phyloP scores from a whole-genome alignment of 305 asterid species.

The Solanum aculeatissimum region DNA sequence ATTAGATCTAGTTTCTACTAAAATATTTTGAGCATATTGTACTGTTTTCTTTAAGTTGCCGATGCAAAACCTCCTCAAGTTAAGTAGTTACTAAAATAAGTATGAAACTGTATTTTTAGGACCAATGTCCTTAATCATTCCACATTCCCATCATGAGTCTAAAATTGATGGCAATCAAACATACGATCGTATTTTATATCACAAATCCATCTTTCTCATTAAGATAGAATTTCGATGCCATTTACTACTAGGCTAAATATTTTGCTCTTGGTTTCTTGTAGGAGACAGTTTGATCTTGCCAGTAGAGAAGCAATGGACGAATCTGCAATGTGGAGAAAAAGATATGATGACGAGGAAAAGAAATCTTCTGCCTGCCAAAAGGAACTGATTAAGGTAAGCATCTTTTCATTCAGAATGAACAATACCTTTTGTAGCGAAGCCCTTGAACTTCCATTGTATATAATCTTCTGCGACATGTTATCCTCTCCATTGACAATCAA shows the following conservation, averaged over 20 bases:
- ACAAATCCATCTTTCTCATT: neutral
- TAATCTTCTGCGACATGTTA: neutral
- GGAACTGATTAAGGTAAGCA: slow-evolving; percentile 46
- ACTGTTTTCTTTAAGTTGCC: neutral
- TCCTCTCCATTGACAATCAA: neutral
- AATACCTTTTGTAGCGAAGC: neutral
- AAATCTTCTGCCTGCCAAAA: slow-evolving; percentile 35
- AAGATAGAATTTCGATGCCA: neutral
- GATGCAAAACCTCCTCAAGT: neutral
- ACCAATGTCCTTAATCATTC: neutral
- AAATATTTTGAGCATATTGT: neutral
- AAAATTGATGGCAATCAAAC: neutral
- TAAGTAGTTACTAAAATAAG: neutral
- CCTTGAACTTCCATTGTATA: neutral
- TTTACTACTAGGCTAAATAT: neutral
- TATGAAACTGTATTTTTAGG: neutral
- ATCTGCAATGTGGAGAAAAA: slow-evolving; percentile 92
- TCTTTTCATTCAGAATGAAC: neutral
- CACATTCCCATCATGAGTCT: neutral
- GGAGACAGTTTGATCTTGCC: slow-evolving; percentile 91
- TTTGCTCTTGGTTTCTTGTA: slow-evolving; percentile 17
- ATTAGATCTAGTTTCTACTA: neutral
- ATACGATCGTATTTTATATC: neutral
- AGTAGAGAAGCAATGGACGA: slow-evolving; percentile 95
- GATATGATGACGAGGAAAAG: slow-evolving; percentile 55